Base-by-base conservation (phyloP, 1,139 yeast species). In the Diutina ranongensis region DNA sequence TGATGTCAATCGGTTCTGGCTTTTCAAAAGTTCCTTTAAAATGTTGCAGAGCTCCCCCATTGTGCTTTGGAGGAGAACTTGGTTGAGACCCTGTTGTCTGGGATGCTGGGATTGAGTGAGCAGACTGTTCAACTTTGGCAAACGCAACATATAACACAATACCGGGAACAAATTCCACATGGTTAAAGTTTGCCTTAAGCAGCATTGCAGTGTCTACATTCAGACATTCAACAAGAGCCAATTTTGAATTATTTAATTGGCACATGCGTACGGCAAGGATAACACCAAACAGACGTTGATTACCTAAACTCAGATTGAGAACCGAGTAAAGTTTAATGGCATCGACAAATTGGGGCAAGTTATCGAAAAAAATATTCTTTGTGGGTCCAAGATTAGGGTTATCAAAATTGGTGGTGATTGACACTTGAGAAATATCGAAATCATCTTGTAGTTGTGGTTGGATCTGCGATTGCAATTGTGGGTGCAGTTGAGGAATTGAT, bases 161-260 rank as follows among this genome's bases (percentile, higher is more conserved):
- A 1, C 95, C 95, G 1, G 89, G 83, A 50, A 80, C 76, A 36
- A 92, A 69, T 57, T 89, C 97, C 54, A 81, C 78, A 51, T 88
- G 94, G 56, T 83, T 84, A 56, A 88, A 74, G 45, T 72, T 77
- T 4, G 84, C 83, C 56, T 81, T 81, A 45, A 95, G 86, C 44
- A 72, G 74, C 71, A 84, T 78, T 12, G 97, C 95, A 36, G 79
- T 68, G 44, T 86, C 95, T 13, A 83, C 65, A 35, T 72, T 68
- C 3, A 75, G 69, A 62, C 86, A 88, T 60, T 84, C 94, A 31
- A 85, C 81, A 51, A 87, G 70, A 0, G 94, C 94, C 55, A 69
- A 54, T 47, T 65, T 65, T 15, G 68, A 62, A 8, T 65, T 57
- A 33, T 57, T 63, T n/a, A 74, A 63, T 8, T 63, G 59, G 9